These are phyloP conservation scores for Phytophthora hibernalis DNA, from an alignment of 352 stramenopile species.

Conservation along the genomic window DNA sequence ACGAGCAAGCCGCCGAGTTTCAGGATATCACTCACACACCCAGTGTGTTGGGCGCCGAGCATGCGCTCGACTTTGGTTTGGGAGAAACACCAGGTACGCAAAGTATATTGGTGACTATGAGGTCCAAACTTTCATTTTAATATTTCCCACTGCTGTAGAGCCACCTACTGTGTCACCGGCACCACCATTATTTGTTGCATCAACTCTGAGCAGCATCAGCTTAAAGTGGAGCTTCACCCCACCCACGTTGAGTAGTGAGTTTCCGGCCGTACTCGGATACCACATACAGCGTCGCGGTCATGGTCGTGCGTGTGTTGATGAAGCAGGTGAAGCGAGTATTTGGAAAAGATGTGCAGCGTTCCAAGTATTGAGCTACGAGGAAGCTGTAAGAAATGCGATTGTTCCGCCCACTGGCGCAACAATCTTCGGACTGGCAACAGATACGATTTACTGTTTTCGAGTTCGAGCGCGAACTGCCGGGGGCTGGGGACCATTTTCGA, in stretches of 20 bases:
- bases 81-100: constrained; percentile 46
- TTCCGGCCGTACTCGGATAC: constrained; percentile 64
- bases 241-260: constrained; percentile 25
- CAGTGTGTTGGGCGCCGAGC: constrained; percentile 37
- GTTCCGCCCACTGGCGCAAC: constrained; percentile 38
- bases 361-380: constrained; percentile 63
- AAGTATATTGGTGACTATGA: neutral
- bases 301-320: constrained; percentile 48
- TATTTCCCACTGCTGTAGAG: constrained; percentile 24
- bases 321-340: constrained; percentile 20
- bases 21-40: constrained; percentile 67
- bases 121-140: neutral
- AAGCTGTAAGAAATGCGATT: constrained; percentile 40
- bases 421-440: constrained; percentile 47
- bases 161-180: constrained; percentile 41
- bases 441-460: constrained; percentile 69
- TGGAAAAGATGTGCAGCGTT: constrained; percentile 68
- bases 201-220: constrained; percentile 58
- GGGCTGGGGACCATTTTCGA: constrained; percentile 74
- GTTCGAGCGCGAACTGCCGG: constrained; percentile 61
- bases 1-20: constrained; percentile 62
- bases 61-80: constrained; percentile 48
- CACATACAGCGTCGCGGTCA: constrained; percentile 61
- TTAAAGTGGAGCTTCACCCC: constrained; percentile 45
- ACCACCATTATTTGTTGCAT: constrained; percentile 36